Evolutionary conservation across 257 asterid species (phyloP).

Genomic region (Scutellaria baicalensis): DNA sequence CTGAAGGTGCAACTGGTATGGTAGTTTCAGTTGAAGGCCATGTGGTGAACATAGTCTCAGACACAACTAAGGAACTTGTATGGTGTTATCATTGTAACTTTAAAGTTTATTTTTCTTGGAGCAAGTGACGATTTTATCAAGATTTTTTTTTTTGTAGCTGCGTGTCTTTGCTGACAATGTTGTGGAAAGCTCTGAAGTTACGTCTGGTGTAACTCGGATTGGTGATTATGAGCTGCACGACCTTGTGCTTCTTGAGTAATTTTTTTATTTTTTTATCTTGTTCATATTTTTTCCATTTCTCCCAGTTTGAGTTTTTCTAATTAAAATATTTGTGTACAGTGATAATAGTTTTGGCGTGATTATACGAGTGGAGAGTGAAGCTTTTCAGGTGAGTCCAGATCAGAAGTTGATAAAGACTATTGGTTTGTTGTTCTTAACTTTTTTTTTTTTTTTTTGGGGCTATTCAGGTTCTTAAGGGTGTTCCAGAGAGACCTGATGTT

Average conservation of each 20-base stretch:
- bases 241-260: conserved; percentile 77
- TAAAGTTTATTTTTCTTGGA: background rate
- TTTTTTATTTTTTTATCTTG: conserved; percentile 14
- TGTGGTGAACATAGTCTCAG: conserved; percentile 90
- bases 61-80: conserved; percentile 96
- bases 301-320: background rate
- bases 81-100: conserved; percentile 9
- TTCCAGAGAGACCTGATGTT: conserved; percentile 86
- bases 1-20: conserved; percentile 99
- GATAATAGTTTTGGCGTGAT: conserved; percentile 88
- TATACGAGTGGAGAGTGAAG: conserved; percentile 95
- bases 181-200: conserved; percentile 95
- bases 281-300: background rate
- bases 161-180: conserved; percentile 94
- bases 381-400: conserved; percentile 61
- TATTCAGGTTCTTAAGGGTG: conserved; percentile 89
- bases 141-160: conserved; percentile 33
- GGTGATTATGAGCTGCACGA: conserved; percentile 98
- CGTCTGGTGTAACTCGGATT: conserved; percentile 77
- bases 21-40: conserved; percentile 96
- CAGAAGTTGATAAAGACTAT: background rate
- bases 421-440: conserved; percentile 15
- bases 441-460: background rate
- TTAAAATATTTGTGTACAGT: conserved; percentile 40
- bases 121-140: background rate